Evolutionary conservation across 208 protist species (phyloP).

Genomic region (Borovskyia barvae): DNA sequence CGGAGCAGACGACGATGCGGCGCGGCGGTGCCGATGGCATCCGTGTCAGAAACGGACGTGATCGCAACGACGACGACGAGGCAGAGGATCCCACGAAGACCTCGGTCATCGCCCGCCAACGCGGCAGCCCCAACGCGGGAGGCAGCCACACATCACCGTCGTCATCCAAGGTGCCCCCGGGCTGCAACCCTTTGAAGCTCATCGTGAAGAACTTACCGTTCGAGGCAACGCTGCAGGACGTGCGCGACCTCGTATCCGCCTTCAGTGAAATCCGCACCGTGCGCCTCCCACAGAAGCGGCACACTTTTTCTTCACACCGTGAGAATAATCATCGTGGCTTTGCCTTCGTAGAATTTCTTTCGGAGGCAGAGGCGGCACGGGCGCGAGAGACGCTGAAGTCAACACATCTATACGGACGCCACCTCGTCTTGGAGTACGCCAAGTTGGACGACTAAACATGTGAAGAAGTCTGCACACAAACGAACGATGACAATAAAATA

Average conservation of each 20-base stretch:
- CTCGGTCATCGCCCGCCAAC: slow-evolving; percentile 27
- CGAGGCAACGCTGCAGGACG: slow-evolving; percentile 95
- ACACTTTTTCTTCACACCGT: slow-evolving; percentile 73
- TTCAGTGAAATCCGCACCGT: slow-evolving; percentile 96
- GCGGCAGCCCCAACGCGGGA: not conserved
- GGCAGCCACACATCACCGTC: not conserved
- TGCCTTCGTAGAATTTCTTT: slow-evolving; percentile 98
- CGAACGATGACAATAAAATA: not conserved
- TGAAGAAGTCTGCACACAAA: not conserved
- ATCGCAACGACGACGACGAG: slow-evolving; percentile 27
- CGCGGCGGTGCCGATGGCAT: not conserved
- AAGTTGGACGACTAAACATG: slow-evolving; percentile 78
- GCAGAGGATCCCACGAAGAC: slow-evolving; percentile 23
- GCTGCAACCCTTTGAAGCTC: slow-evolving; percentile 91
- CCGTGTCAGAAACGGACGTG: not conserved
- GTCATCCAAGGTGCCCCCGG: slow-evolving; percentile 45
- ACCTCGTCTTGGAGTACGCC: slow-evolving; percentile 96
- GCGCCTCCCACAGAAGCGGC: slow-evolving; percentile 94
- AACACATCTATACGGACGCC: slow-evolving; percentile 98
- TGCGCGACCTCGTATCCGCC: slow-evolving; percentile 95
- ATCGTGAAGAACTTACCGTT: slow-evolving; percentile 99
- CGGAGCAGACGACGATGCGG: not conserved
- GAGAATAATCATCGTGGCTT: slow-evolving; percentile 96
- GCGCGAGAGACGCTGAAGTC: slow-evolving; percentile 90
- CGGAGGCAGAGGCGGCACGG: slow-evolving; percentile 92